Percentiles rank a stretch among this genome's conserved stretches.
phyloP scores from a whole-genome alignment of 129 eudicot genomes.

The Tagetes erecta region DNA sequence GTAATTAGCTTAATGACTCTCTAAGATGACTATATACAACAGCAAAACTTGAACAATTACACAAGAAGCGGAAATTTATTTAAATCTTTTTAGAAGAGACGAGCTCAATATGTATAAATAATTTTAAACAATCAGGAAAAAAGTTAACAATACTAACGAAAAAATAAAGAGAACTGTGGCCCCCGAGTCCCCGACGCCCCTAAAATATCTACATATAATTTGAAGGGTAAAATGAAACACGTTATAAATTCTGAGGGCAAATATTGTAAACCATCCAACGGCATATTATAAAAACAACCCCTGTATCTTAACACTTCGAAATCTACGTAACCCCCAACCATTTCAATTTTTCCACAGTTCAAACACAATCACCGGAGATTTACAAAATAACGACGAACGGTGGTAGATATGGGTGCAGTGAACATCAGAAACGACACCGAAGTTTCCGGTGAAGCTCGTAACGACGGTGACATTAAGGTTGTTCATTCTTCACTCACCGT shows the following conservation, averaged over 20 bases:
- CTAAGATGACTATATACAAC: no score
- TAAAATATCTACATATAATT: background rate
- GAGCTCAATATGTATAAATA: no score
- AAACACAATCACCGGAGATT: constrained; percentile 21
- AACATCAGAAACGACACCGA: constrained; percentile 62
- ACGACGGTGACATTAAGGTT: constrained; percentile 38
- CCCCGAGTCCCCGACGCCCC: no score
- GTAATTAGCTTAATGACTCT: no score
- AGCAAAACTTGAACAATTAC: no score
- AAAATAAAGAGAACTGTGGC: no score
- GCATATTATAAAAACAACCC: constrained; percentile 21
- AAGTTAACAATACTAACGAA: no score
- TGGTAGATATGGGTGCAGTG: constrained; percentile 23
- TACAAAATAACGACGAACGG: constrained; percentile 7
- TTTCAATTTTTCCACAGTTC: constrained; percentile 12
- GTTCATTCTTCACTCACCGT: constrained; percentile 60
- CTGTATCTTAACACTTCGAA: constrained; percentile 3
- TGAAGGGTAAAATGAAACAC: constrained; percentile 11
- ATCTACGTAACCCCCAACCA: constrained; percentile 26
- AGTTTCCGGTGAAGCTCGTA: constrained; percentile 53
- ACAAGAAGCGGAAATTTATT: no score
- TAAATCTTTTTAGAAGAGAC: no score
- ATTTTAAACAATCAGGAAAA: no score
- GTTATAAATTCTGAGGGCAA: background rate
- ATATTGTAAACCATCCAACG: constrained; percentile 7